Base-by-base conservation (phyloP, 2,329 filamentous ascomycete genomes). In the Trichoderma sp. region DNA sequence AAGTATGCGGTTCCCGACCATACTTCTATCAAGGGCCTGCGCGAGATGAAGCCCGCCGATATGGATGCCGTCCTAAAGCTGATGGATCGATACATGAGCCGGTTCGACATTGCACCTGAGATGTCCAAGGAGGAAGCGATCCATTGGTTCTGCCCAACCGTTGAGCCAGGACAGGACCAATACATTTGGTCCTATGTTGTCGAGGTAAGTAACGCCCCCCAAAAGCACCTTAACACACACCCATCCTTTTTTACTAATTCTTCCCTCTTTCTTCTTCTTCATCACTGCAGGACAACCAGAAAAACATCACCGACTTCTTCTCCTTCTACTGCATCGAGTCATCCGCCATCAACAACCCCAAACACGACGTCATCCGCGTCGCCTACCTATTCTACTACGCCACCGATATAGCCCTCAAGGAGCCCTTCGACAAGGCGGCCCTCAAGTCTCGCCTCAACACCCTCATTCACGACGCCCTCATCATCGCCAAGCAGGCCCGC, bases 381-480 rank as follows among this genome's bases (percentile, higher is more conserved):
- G 95, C 95, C 34, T 99, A 99, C 80, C 87, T 98, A 66, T 99
- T 94, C 83, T 99, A 99, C 84, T 99, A 99, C 77, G 95, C 92
- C 67, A 91, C 91, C 7, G 93, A 97, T 74, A 83, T 87, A 5
- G 94, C 90, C 12, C 91, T 97, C 71, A 76, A 80, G 3, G 79
- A 83, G 52, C 83, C 87, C 5, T 75, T 82, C 9, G 81, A 88
- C 73, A 84, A 82, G 72, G 66, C 78, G 17, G 87, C 87, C 34
- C 84, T 96, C 72, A 94, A 94, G 81, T 82, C 84, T n/a, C 89
- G 94, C 29, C 85, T 99, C 70, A 94, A 96, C 77, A 81, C 84
- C 53, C 84, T 99, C 70, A 86, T 97, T 68, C 88, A 90, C 73
- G 95, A 99, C 78, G 92, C 92, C 0, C 84, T 99, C 65, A 92